Conservation (phyloP, 768 basidiomycete species). For the Serpula lacrymans region DNA sequence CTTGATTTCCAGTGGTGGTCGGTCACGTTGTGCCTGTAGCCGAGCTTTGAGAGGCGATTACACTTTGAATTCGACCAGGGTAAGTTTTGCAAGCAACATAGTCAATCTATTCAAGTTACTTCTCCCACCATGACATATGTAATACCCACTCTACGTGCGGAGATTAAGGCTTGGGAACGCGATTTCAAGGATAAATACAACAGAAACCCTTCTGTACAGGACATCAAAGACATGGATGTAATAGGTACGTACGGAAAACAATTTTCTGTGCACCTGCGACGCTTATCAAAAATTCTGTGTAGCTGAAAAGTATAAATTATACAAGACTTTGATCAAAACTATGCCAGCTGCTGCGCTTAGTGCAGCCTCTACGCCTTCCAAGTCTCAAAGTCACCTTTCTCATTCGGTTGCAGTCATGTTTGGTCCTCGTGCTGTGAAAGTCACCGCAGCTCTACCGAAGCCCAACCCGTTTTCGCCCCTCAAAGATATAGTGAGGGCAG, state of each 20-base stretch:
- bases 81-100: no score
- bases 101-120: no score
- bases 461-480: constrained; percentile 81
- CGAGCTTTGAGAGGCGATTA: no score
- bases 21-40: no score
- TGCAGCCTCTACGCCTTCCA: constrained; percentile 35
- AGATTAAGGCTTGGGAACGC: constrained; percentile 80
- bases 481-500: constrained; percentile 63
- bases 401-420: constrained; percentile 34
- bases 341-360: constrained; percentile 21
- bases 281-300: constrained; percentile 13
- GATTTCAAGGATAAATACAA: constrained; percentile 55
- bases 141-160: constrained; percentile 50
- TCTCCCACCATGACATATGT: constrained; percentile 26
- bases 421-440: constrained; percentile 48
- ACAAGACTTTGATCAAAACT: constrained; percentile 72
- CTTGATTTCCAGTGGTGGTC: no score
- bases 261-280: constrained; percentile 1
- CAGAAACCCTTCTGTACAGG: constrained; percentile 61
- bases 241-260: constrained; percentile 50
- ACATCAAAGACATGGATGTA: constrained; percentile 57
- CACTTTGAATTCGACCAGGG: no score
- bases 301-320: constrained; percentile 80
- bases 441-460: constrained; percentile 48
- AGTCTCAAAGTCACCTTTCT: constrained; percentile 23